Conservation (phyloP, 768 basidiomycete genomes). For the Sporobolomyces pararoseus region DNA sequence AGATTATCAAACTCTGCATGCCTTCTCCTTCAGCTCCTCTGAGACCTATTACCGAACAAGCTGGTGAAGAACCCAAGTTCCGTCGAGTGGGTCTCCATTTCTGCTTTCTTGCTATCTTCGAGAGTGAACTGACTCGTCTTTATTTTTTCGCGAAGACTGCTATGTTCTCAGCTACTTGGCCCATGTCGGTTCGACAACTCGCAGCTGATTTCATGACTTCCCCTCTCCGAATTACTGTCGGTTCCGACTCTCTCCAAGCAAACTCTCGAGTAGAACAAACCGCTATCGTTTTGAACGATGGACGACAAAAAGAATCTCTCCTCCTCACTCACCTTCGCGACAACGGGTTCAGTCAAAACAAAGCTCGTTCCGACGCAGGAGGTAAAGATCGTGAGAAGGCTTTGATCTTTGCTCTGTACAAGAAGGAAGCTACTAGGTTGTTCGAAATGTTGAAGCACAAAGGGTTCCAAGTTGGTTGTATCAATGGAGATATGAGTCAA, state of each 20-base stretch:
- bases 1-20: conserved; percentile 74
- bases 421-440: conserved; percentile 87
- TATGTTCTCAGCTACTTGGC: conserved; percentile 91
- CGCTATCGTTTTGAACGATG: conserved; percentile 42
- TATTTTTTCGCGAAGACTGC: conserved; percentile 24
- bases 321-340: conserved; percentile 39
- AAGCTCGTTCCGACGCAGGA: conserved; percentile 59
- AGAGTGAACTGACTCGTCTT: background rate
- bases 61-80: conserved; percentile 47
- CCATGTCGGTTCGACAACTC: conserved; percentile 81
- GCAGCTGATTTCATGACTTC: conserved; percentile 80
- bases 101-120: background rate
- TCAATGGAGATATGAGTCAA: conserved; percentile 70
- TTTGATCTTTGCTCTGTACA: conserved; percentile 92
- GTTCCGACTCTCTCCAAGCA: conserved; percentile 88
- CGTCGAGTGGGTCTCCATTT: conserved; percentile 48
- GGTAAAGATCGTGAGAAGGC: conserved; percentile 49
- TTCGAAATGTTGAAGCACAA: conserved; percentile 69
- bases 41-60: conserved; percentile 42
- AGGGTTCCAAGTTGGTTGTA: conserved; percentile 56
- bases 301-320: conserved; percentile 43
- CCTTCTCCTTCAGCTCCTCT: conserved; percentile 43
- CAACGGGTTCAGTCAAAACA: conserved; percentile 48
- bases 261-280: conserved; percentile 86
- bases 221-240: conserved; percentile 87